These are phyloP conservation scores for Abelmoschus esculentus DNA, from an alignment of 345 rosid genomes.

Conservation along the genomic window DNA sequence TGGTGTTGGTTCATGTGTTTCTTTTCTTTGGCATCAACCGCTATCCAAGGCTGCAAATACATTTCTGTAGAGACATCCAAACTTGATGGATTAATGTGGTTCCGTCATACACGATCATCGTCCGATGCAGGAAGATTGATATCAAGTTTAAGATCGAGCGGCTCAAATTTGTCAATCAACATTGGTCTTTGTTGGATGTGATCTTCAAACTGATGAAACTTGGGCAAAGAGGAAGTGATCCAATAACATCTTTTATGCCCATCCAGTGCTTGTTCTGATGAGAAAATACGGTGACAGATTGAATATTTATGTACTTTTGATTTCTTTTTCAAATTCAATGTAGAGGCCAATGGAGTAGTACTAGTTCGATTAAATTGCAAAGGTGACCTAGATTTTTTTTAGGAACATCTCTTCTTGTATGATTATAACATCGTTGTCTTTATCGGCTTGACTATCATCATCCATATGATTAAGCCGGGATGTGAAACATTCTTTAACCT, in stretches of 20 bases:
- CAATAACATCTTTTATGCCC: slow-evolving; percentile 98
- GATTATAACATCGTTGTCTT: slow-evolving; percentile 35
- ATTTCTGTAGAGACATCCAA: slow-evolving; percentile 36
- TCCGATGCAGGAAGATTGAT: slow-evolving; percentile 55
- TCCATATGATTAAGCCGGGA: slow-evolving; percentile 41
- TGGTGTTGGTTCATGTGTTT: slow-evolving; percentile 5
- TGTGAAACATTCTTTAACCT: slow-evolving; percentile 96
- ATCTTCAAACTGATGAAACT: slow-evolving; percentile 47
- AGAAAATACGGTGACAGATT: slow-evolving; percentile 81
- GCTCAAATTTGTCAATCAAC: slow-evolving; percentile 27
- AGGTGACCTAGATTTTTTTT: slow-evolving; percentile 24
- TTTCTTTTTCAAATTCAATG: slow-evolving; percentile 38
- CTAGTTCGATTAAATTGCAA: slow-evolving; percentile 32
- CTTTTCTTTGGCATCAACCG: slow-evolving; percentile 17
- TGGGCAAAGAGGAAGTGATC: slow-evolving; percentile 59
- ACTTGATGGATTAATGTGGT: slow-evolving; percentile 9
- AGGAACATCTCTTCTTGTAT: slow-evolving; percentile 45
- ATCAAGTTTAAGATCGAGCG: slow-evolving; percentile 44
- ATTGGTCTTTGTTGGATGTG: slow-evolving; percentile 37
- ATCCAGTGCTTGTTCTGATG: slow-evolving; percentile 92
- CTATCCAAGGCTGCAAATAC: slow-evolving; percentile 37
- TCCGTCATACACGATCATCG: slow-evolving; percentile 11
- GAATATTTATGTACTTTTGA: slow-evolving; percentile 90
- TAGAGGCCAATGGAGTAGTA: slow-evolving; percentile 18
- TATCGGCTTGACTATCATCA: slow-evolving; percentile 37